A percentile compares a stretch with the other conserved stretches of the same genome.
phyloP scores from a whole-genome alignment of 2,329 filamentous ascomycete species.

The Xylaria arbuscula region DNA sequence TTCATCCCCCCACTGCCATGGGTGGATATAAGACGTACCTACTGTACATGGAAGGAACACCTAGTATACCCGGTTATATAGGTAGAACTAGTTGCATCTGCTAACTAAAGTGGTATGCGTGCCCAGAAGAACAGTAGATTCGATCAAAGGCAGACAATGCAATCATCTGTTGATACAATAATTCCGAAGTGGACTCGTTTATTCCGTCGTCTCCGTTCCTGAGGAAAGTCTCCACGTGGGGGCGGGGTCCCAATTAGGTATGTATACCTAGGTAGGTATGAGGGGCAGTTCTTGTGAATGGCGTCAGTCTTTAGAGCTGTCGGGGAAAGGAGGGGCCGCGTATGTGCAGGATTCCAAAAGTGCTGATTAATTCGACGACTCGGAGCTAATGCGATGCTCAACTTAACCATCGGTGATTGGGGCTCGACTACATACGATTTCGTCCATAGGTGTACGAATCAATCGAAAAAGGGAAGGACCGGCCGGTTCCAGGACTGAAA shows the following conservation, averaged over 20 bases:
- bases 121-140: neutral
- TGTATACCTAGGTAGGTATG: too few relatives aligned
- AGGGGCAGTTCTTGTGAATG: constrained; percentile 32
- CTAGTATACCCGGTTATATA: neutral
- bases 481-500: neutral
- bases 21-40: neutral
- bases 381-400: neutral
- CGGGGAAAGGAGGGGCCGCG: constrained; percentile 12
- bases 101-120: neutral
- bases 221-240: constrained; percentile 1
- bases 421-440: neutral
- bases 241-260: constrained; percentile 34
- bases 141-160: neutral
- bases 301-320: constrained; percentile 31
- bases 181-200: constrained; percentile 8
- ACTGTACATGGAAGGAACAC: neutral
- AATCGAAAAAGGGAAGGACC: neutral
- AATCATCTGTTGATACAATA: constrained; percentile 1
- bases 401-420: neutral
- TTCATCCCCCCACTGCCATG: constrained; percentile 27
- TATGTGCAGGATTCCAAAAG: constrained; percentile 9
- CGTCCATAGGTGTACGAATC: neutral
- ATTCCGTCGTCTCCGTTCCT: constrained; percentile 15
- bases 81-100: neutral
- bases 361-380: constrained; percentile 31